Evolutionary conservation across 2,329 filamentous ascomycete genomes (phyloP).

Genomic region (Fusarium sp.): DNA sequence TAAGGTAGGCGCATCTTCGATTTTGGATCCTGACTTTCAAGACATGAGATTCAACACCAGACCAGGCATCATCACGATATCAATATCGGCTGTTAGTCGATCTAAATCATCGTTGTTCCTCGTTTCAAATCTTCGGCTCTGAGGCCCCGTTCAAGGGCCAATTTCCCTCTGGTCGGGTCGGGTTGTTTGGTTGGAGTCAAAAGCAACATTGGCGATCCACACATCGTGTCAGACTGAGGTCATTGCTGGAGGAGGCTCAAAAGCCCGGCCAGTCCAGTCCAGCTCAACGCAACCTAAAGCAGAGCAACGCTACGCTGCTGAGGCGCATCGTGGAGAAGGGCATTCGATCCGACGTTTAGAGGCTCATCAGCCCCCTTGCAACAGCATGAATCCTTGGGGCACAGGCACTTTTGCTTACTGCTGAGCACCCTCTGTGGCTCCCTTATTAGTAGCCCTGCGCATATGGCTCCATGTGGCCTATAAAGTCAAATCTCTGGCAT

Average conservation of each 20-base stretch:
- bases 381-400: neutral
- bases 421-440: neutral
- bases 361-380: conserved; percentile 22
- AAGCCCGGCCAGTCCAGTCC: conserved; percentile 16
- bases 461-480: conserved; percentile 1
- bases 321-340: conserved; percentile 15
- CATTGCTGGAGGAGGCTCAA: conserved; percentile 36
- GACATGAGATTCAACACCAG: neutral
- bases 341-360: conserved; percentile 4
- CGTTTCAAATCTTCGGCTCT: conserved; percentile 29
- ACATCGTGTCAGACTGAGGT: conserved; percentile 40
- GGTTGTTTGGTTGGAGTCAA: conserved; percentile 20
- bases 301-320: conserved; percentile 7
- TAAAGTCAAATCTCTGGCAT: conserved; percentile 6
- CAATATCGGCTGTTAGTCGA: conserved; percentile 26
- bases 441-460: neutral
- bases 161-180: conserved; percentile 30
- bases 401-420: conserved; percentile 11
- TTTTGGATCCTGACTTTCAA: neutral
- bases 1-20: neutral
- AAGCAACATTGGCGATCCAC: conserved; percentile 32
- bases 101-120: conserved; percentile 27
- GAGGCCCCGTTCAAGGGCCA: conserved; percentile 18
- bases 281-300: neutral
- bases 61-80: conserved; percentile 1